These are phyloP conservation scores for Dactylorhiza incarnata DNA, from an alignment of 106 monocot genomes.

Conservation along the genomic window DNA sequence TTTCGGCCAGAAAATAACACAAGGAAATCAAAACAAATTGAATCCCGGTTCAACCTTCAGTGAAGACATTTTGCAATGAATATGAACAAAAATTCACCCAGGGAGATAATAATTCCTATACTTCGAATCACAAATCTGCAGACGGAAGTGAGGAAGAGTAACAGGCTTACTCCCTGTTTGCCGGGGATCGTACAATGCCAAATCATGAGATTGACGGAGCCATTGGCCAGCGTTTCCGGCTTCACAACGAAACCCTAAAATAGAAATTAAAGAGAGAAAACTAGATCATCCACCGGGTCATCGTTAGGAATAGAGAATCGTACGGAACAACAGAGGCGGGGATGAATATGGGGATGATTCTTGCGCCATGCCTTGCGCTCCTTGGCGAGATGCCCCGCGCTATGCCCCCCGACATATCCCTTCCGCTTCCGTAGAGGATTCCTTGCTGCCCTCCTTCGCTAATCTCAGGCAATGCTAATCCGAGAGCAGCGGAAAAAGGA, in stretches of 20 bases:
- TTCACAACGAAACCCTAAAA: slow-evolving; percentile 66
- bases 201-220: slow-evolving; percentile 61
- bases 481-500: too few relatives aligned
- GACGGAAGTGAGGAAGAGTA: not conserved
- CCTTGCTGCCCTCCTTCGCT: not conserved
- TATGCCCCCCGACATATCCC: slow-evolving; percentile 47
- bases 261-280: not conserved
- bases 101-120: not conserved
- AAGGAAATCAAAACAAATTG: not conserved
- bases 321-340: not conserved
- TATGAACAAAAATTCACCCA: not conserved
- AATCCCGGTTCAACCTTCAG: not conserved
- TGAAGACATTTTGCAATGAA: not conserved
- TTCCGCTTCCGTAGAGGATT: not conserved
- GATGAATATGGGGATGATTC: slow-evolving; percentile 49
- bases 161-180: slow-evolving; percentile 39
- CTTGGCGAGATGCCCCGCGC: slow-evolving; percentile 59
- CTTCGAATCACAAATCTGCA: not conserved
- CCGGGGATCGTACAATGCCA: slow-evolving; percentile 68
- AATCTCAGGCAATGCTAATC: not conserved
- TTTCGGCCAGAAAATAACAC: not conserved
- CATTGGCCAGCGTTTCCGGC: slow-evolving; percentile 50
- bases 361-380: slow-evolving; percentile 72
- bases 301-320: not conserved
- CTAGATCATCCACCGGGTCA: not conserved